These are phyloP conservation scores for Massarina eburnea DNA, from an alignment of 2,329 filamentous ascomycete genomes.

Conservation along the genomic window DNA sequence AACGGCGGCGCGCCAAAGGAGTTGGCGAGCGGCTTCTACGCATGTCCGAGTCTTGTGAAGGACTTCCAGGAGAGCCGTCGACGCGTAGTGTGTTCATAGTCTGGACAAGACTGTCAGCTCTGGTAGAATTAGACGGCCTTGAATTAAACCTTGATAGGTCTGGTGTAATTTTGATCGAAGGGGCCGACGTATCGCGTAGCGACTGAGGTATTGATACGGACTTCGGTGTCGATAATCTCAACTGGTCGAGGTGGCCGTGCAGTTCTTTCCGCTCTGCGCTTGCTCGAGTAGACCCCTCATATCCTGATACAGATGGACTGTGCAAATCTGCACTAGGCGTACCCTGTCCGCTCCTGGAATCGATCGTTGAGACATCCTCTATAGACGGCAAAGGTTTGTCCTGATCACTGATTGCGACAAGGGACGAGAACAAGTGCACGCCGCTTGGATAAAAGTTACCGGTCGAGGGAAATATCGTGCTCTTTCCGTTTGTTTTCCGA, in stretches of 20 bases:
- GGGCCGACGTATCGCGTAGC: conserved; percentile 7
- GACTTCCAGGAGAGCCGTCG: not conserved
- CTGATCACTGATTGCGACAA: conserved; percentile 1
- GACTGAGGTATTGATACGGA: not conserved
- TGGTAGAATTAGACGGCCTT: conserved; percentile 1
- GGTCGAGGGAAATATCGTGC: no score
- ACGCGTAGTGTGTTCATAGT: not conserved
- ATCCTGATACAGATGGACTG: conserved; percentile 8
- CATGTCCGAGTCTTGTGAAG: not conserved
- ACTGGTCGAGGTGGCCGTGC: conserved; percentile 4
- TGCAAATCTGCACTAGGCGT: conserved; percentile 8
- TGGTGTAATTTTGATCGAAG: conserved; percentile 12
- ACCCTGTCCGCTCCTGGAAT: conserved; percentile 4
- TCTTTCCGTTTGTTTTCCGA: no score
- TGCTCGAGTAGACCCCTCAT: not conserved
- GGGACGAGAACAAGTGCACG: no score
- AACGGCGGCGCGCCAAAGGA: conserved; percentile 18
- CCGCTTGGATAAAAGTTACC: no score
- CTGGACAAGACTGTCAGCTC: conserved; percentile 4
- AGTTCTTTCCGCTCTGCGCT: conserved; percentile 1
- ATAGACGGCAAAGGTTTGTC: conserved; percentile 14
- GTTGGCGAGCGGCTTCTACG: conserved; percentile 12
- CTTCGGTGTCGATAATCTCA: conserved; percentile 8
- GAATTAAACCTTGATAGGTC: not conserved
- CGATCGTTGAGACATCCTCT: conserved; percentile 6